Conservation (phyloP, 129 eudicot species). For the Daucus carota region DH1_v3.0 NC_030382.2:56561501-56562000, state of each 20-base stretch:
- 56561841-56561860: background rate
- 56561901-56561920: background rate
- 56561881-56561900: conserved; percentile 1
- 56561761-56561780: background rate
- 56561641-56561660: background rate
- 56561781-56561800: conserved; percentile 1
- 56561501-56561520: background rate
- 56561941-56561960: background rate
- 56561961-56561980: conserved; percentile 7
- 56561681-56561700: background rate
- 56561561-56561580: background rate
- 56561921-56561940: background rate
- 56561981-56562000: conserved; percentile 1
- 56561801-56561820: background rate
- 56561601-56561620: background rate
- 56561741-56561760: conserved; percentile 1
- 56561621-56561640: background rate
- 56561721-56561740: background rate
- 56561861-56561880: background rate
- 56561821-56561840: background rate
- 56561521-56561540: background rate
- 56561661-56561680: background rate
- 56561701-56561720: background rate
- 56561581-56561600: background rate
- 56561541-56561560: background rate